Conservation (phyloP, 2,329 filamentous ascomycete species). For the Aspergillus candidus region DNA sequence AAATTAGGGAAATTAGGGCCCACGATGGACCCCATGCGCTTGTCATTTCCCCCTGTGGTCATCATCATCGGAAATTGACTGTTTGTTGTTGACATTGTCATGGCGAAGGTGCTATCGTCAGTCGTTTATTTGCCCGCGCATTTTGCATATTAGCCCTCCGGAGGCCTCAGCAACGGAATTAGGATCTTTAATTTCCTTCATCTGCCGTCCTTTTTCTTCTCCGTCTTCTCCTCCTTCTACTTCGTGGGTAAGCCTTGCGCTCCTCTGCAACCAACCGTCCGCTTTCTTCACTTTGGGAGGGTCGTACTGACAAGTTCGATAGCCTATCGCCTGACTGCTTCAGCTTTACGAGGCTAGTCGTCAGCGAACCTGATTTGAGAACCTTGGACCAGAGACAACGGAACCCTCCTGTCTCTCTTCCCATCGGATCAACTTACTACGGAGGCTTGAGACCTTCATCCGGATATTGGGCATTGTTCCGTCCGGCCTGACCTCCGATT, state of each 20-base stretch:
- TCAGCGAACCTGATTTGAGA: constrained; percentile 23
- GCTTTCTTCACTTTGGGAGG: constrained; percentile 13
- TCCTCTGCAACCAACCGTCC: constrained; percentile 28
- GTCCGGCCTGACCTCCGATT: constrained; percentile 7
- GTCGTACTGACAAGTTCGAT: constrained; percentile 34
- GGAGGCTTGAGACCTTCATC: constrained; percentile 12
- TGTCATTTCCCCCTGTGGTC: constrained; percentile 22
- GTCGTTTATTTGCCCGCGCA: constrained; percentile 15
- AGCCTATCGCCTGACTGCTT: constrained; percentile 31
- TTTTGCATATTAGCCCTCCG: constrained; percentile 27
- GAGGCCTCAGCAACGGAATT: constrained; percentile 18
- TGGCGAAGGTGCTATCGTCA: constrained; percentile 17
- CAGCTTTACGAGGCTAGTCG: constrained; percentile 26
- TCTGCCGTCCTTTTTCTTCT: constrained; percentile 12
- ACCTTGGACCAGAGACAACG: constrained; percentile 15
- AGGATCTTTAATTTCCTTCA: constrained; percentile 14
- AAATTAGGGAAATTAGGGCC: constrained; percentile 21
- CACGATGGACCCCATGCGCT: constrained; percentile 18
- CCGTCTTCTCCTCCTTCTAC: constrained; percentile 13
- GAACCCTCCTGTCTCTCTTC: constrained; percentile 21
- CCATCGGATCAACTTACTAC: constrained; percentile 5
- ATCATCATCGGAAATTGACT: constrained; percentile 12
- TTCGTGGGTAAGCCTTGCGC: constrained; percentile 25
- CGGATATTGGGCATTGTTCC: constrained; percentile 11
- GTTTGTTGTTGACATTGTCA: constrained; percentile 32